Base-by-base conservation (phyloP, 148 eudicot genomes). In the Cornus kousa region DNA sequence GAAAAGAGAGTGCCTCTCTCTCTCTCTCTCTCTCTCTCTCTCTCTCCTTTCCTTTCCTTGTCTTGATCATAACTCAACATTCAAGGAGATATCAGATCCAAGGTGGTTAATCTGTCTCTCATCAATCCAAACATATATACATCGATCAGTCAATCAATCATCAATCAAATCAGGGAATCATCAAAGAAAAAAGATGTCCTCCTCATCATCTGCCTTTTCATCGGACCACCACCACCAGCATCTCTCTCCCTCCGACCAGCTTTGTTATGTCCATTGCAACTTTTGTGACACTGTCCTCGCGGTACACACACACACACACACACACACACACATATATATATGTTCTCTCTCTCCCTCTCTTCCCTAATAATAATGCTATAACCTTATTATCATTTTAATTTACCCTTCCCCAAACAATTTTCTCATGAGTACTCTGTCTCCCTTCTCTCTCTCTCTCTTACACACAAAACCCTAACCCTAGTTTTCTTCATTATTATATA, bases 241-340 rank as follows among this genome's bases (percentile, higher is more conserved):
- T 86, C 90, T 68, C 79, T 91, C 53, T 68, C 79, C 93, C 70
- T 83, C 97, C 70, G 99, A 97, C 71, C 94, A 97, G 81, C 98
- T 97, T 79, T 94, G 99, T 72, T 97, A 97, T 74, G 97, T 97
- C 82, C 94, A 87, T 76, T 97, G 99, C 90, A 82, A 68, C 83
- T 83, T 84, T 57, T 97, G 99, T 48, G 91, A 94, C 86, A 97
- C 99, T 80, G 92, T 97, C 87, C 97, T 96, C 43, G 99, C 98
- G 80, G 99, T 94, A 89, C 76, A 14, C 2, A 5, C 2, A 2
- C 5, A 13, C 5, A 39, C n/a, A n/a, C n/a, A n/a, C n/a, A n/a
- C n/a, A n/a, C n/a, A 89, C 76, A 14, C 2, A 5, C 2, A 2
- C 5, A 13, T 3, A 39, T 33, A 5, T 9, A 39, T 4, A 4